These are phyloP conservation scores for Nitzschia putrida DNA, from an alignment of 108 stramenopile species.

Conservation along the genomic window DNA sequence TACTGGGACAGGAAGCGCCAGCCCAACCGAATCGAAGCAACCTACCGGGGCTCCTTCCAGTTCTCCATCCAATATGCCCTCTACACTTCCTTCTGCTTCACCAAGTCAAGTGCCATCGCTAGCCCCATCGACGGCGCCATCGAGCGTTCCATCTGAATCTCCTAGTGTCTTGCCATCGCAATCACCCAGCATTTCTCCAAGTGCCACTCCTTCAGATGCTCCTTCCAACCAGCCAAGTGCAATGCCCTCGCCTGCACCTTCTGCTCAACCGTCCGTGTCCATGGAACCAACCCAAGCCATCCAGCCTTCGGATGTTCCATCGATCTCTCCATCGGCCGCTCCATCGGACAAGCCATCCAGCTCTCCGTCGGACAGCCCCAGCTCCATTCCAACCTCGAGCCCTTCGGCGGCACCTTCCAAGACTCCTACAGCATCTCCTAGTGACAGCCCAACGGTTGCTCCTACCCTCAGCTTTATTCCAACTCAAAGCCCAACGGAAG, in stretches of 20 bases:
- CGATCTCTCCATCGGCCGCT: not conserved
- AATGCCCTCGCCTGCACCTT: not conserved
- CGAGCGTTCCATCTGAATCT: not conserved
- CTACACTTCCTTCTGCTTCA: not conserved
- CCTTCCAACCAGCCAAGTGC: constrained; percentile 5
- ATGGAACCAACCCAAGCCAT: no score
- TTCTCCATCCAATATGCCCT: not conserved
- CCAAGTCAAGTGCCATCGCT: not conserved
- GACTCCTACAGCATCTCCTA: not conserved
- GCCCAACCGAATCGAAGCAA: no score
- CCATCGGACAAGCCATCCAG: not conserved
- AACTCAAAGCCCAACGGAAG: no score
- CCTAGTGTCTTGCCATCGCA: not conserved
- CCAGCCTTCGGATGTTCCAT: no score
- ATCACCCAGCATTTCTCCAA: not conserved
- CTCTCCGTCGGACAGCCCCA: not conserved
- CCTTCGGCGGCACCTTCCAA: not conserved
- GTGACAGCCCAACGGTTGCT: not conserved
- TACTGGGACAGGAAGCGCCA: no score
- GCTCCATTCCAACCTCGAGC: not conserved
- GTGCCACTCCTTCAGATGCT: not conserved
- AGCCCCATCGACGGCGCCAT: not conserved
- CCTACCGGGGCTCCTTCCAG: not conserved
- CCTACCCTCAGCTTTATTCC: no score
- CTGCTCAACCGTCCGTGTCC: constrained; percentile 31